Conservation (phyloP, 148 eudicot genomes). For the Simmondsia chinensis region DNA sequence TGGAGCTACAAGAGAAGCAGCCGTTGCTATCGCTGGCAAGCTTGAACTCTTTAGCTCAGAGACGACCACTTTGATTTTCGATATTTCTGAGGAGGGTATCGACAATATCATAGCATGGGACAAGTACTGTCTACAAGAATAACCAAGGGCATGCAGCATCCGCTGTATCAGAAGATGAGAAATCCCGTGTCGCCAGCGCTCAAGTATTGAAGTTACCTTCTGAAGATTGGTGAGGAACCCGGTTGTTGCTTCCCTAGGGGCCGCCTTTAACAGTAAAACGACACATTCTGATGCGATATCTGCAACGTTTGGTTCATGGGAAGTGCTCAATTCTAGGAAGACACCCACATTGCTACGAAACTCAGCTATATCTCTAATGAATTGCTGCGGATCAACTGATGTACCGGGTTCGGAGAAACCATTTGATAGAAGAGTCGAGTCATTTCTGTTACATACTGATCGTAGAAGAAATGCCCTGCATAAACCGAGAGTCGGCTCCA, state of each 20-base stretch:
- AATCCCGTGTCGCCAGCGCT: constrained; percentile 23
- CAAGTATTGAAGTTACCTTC: constrained; percentile 44
- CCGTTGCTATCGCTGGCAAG: constrained; percentile 29
- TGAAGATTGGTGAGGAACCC: constrained; percentile 65
- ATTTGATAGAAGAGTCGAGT: constrained; percentile 41
- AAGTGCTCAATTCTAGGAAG: constrained; percentile 46
- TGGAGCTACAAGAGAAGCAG: constrained; percentile 44
- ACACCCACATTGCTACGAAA: constrained; percentile 70
- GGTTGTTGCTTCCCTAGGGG: constrained; percentile 83
- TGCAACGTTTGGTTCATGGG: constrained; percentile 27
- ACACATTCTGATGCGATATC: constrained; percentile 86
- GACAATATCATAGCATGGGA: constrained; percentile 77
- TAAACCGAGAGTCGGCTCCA: constrained; percentile 75
- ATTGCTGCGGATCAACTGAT: constrained; percentile 41
- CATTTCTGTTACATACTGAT: constrained; percentile 29
- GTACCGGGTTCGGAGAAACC: constrained; percentile 22
- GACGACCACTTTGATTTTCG: constrained; percentile 39
- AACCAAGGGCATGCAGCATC: constrained; percentile 72
- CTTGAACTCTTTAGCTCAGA: constrained; percentile 38
- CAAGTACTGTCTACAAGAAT: constrained; percentile 58
- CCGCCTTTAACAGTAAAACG: constrained; percentile 49
- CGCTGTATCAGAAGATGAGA: constrained; percentile 38
- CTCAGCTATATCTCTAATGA: constrained; percentile 64
- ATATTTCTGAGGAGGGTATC: constrained; percentile 43
- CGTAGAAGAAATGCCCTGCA: constrained; percentile 80